Evolutionary conservation across 2,329 filamentous ascomycete genomes (phyloP), one percentile per base, ranked within the genome.

Genomic region (Xylariaceae sp.): DNA sequence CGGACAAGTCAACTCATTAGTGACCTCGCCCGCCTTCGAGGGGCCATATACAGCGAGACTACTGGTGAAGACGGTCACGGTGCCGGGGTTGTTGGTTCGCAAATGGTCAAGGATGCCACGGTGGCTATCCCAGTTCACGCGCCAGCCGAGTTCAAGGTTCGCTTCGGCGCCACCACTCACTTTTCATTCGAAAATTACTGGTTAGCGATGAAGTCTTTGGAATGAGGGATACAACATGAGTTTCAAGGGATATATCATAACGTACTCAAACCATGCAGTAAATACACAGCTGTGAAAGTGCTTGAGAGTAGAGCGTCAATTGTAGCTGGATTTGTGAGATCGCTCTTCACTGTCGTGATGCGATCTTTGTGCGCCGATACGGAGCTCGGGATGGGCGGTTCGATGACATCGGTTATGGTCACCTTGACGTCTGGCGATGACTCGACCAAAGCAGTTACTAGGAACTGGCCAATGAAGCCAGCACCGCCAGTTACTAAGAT

Each of bases 141-240:
- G 70, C 48, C 80, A 68, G 1, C 79, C 45, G 66, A 72, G 55
- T 66, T 78, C 60, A 68, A 80, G 65, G 40, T 83, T 76, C 8
- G 75, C 75, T 64, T 84, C 80, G 14, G 78, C 74, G 12, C 78
- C 79, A 19, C 73, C 73, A 0, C 77, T 82, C 80, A 83, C 25
- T 29, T 29, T 14, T 7, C 8, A 29, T 8, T 8, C 8, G 14
- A 29, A 14, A 29, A 14, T 29, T 29, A 29, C 8, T 14, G 8
- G 14, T 29, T 29, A 29, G 7, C 25, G 7, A 29, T 14, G 25
- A 7, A 29, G 14, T 29, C 7, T 7, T n/a, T n/a, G n/a, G n/a
- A n/a, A n/a, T n/a, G n/a, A n/a, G n/a, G n/a, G n/a, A n/a, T n/a
- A n/a, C n/a, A n/a, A n/a, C n/a, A n/a, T n/a, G n/a, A n/a, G n/a